Evolutionary conservation across 2,329 filamentous ascomycete species (phyloP).

Genomic region (Fusarium fracticaudum): DNA sequence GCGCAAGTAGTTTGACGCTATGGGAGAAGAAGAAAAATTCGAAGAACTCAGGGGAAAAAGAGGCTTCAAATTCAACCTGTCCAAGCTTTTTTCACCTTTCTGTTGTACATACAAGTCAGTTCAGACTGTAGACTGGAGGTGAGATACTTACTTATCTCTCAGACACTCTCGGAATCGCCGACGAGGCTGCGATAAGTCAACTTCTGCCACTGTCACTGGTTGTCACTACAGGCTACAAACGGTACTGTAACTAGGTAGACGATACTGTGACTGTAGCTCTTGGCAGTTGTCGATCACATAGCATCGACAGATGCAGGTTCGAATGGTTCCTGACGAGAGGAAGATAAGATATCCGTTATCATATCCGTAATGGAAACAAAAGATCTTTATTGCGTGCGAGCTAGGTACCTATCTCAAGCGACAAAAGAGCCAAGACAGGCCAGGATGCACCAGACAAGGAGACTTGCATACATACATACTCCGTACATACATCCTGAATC

Average conservation of each 20-base stretch:
- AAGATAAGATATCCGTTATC: conserved; percentile 40
- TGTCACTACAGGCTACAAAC: neutral
- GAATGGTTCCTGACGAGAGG: conserved; percentile 22
- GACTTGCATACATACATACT: conserved; percentile 18
- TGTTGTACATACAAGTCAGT: conserved; percentile 6
- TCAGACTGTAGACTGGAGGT: neutral
- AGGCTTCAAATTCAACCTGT: conserved; percentile 17
- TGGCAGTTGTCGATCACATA: conserved; percentile 19
- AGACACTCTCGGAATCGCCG: conserved; percentile 33
- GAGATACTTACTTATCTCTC: conserved; percentile 1
- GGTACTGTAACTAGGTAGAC: neutral
- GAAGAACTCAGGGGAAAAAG: conserved; percentile 29
- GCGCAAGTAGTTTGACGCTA: conserved; percentile 28
- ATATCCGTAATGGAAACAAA: conserved; percentile 40
- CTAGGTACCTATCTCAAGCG: conserved; percentile 28
- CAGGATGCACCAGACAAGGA: conserved; percentile 14
- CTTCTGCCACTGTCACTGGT: neutral
- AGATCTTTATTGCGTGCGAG: conserved; percentile 36
- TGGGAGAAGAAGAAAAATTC: conserved; percentile 16
- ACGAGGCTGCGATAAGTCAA: conserved; percentile 28
- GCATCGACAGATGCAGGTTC: conserved; percentile 24
- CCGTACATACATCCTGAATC: neutral
- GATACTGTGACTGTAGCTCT: neutral
- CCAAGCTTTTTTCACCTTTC: conserved; percentile 5
- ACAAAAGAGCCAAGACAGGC: conserved; percentile 29